phyloP scores from a whole-genome alignment of 2,329 filamentous ascomycete species.

The Pseudomassariella vexata region DNA sequence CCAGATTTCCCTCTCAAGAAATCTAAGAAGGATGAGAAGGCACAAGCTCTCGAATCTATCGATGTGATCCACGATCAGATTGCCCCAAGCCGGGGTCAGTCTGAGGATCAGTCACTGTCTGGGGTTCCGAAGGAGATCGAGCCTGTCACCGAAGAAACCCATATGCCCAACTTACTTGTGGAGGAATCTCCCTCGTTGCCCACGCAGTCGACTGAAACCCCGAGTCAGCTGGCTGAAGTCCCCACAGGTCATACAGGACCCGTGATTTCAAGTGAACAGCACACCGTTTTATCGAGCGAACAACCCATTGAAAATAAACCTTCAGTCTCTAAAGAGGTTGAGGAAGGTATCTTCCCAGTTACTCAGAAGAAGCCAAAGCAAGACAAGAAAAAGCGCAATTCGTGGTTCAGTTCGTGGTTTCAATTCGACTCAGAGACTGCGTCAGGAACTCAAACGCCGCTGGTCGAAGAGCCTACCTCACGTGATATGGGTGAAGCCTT shows the following conservation, averaged over 20 bases:
- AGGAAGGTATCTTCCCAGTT: constrained; percentile 18
- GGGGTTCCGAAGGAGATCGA: too few relatives aligned
- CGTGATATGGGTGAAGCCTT: constrained; percentile 7
- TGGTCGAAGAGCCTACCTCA: too few relatives aligned
- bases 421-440: constrained; percentile 12
- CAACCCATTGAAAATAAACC: neutral
- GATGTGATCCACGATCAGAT: too few relatives aligned
- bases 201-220: neutral
- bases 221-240: neutral
- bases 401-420: too few relatives aligned
- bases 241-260: too few relatives aligned
- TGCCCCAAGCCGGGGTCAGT: too few relatives aligned
- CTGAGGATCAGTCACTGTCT: too few relatives aligned
- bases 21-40: constrained; percentile 23
- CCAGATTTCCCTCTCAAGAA: constrained; percentile 18
- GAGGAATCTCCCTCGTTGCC: neutral
- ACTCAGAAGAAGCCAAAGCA: constrained; percentile 17
- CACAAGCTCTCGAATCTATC: constrained; percentile 2
- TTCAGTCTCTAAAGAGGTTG: constrained; percentile 12
- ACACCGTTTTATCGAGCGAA: neutral
- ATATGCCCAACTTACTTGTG: too few relatives aligned
- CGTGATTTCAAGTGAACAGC: neutral
- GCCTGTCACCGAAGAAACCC: too few relatives aligned
- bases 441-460: constrained; percentile 8
- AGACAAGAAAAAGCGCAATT: constrained; percentile 27